Evolutionary conservation across 2,329 filamentous ascomycete genomes (phyloP), one percentile per base, ranked within the genome.

Genomic region (Aotearoamyces nothofagi): DNA sequence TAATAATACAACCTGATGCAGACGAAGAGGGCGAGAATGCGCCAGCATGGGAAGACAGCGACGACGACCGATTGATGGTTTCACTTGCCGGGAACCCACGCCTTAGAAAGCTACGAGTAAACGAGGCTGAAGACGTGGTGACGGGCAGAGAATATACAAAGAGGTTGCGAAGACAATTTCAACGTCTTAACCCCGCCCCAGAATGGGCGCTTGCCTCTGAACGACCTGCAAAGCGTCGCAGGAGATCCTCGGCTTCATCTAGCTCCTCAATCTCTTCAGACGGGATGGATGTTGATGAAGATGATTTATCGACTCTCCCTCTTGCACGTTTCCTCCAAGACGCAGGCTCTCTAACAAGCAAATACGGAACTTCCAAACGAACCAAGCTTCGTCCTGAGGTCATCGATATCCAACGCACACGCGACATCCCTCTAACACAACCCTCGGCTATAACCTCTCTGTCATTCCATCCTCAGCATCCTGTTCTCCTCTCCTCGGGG

Each of bases 31-130:
- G 50, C 17, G 53, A 54, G 39, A 58, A 65, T 23, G 58, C 60
- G 12, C 64, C 76, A 3, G 80, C 73, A 1, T 98, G 90, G 90
- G 74, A 86, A 41, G 90, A 98, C 50, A 96, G 86, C 52, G 90
- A 98, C 44, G 90, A 98, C 47, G 90, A 96, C 47, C 69, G 81
- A 30, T 59, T 94, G 37, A 69, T 73, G 5, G 66, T 98, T 27
- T 96, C 87, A 9, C 64, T 98, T 22, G 78, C 82, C 3, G 68
- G 71, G 15, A 73, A 77, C 24, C 69, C 73, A 26, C 69, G 80
- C 39, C 53, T 94, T 47, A 71, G 86, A 40, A 96, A 96, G 54
- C 61, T 98, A 37, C 69, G 90, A 36, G 61, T 74, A 28, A 76
- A 72, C 2, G 83, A 87, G 46, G 69, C 68, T 1, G 90, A 98